Evolutionary conservation across 2,329 filamentous ascomycete species (phyloP).

Genomic region (Pseudopithomyces maydicus): DNA sequence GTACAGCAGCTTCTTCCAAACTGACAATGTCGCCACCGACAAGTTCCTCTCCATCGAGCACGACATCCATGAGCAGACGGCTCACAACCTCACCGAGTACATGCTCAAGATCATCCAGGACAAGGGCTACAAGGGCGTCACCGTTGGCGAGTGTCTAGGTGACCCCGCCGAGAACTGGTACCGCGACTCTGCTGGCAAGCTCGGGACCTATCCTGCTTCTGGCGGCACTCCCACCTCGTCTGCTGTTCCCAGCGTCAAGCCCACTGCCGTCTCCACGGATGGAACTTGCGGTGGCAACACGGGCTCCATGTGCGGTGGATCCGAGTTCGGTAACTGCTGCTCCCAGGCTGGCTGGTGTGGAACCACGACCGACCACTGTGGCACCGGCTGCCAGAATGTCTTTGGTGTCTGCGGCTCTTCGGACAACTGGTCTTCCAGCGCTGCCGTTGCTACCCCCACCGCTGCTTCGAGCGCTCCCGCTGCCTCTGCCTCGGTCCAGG

Average conservation of each 20-base stretch:
- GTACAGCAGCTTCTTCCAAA: slow-evolving; percentile 50
- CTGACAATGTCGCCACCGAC: slow-evolving; percentile 28
- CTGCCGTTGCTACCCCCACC: slow-evolving; percentile 15
- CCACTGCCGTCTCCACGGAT: slow-evolving; percentile 21
- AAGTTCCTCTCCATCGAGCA: slow-evolving; percentile 60
- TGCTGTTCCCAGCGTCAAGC: slow-evolving; percentile 12
- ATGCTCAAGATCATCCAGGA: slow-evolving; percentile 48
- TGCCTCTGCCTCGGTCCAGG: background rate
- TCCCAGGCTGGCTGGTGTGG: slow-evolving; percentile 51
- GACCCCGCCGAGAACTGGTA: slow-evolving; percentile 56
- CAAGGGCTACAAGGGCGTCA: slow-evolving; percentile 51
- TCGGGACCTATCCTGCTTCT: slow-evolving; percentile 35
- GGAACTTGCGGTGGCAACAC: slow-evolving; percentile 29
- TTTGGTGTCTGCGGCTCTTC: slow-evolving; percentile 31
- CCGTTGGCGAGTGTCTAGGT: slow-evolving; percentile 55
- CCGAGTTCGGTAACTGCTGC: slow-evolving; percentile 52
- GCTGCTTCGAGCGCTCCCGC: slow-evolving; percentile 28
- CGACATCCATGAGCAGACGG: slow-evolving; percentile 55
- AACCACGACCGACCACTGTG: slow-evolving; percentile 34
- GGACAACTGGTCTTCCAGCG: slow-evolving; percentile 6
- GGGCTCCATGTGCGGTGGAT: slow-evolving; percentile 34
- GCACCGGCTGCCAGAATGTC: slow-evolving; percentile 36
- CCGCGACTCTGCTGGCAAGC: slow-evolving; percentile 45
- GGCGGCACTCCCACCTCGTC: slow-evolving; percentile 14
- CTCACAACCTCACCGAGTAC: slow-evolving; percentile 48